Evolutionary conservation across 2,329 filamentous ascomycete genomes (phyloP).

Genomic region (Cephalotrichum gorgonifer): DNA sequence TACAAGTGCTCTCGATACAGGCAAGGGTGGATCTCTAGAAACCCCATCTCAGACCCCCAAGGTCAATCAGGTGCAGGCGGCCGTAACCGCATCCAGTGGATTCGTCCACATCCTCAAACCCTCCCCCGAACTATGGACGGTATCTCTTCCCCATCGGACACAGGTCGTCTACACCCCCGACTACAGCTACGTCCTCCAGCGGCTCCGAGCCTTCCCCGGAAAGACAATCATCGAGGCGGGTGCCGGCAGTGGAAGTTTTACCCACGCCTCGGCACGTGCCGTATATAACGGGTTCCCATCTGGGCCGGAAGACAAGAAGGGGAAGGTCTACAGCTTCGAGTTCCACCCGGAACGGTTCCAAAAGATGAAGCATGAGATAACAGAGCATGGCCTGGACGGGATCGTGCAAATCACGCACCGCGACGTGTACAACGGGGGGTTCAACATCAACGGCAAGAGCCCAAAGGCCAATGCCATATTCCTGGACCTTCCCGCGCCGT

Average conservation of each 20-base stretch:
- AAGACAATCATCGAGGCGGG: conserved; percentile 69
- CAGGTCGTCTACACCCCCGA: conserved; percentile 83
- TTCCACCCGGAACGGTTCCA: conserved; percentile 64
- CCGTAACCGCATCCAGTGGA: conserved; percentile 48
- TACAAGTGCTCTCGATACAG: neutral
- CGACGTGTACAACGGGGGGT: conserved; percentile 69
- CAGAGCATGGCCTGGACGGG: conserved; percentile 52
- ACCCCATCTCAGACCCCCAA: conserved; percentile 1
- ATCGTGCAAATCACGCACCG: conserved; percentile 66
- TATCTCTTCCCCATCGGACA: conserved; percentile 68
- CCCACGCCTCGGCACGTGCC: conserved; percentile 65
- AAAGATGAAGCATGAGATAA: conserved; percentile 59
- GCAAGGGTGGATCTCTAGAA: neutral
- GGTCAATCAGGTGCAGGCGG: conserved; percentile 28
- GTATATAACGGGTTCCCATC: conserved; percentile 63
- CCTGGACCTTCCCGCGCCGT: conserved; percentile 70
- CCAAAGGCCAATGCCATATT: conserved; percentile 64
- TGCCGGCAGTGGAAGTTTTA: conserved; percentile 74
- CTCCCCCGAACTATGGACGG: conserved; percentile 75
- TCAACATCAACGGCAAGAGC: conserved; percentile 45
- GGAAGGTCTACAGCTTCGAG: conserved; percentile 74
- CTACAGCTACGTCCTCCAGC: conserved; percentile 74
- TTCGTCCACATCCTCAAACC: conserved; percentile 73
- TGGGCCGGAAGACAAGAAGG: conserved; percentile 32
- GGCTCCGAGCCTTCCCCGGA: conserved; percentile 64